Evolutionary conservation across 768 basidiomycete species (phyloP).

Genomic region (Polyporus arcularius): DNA sequence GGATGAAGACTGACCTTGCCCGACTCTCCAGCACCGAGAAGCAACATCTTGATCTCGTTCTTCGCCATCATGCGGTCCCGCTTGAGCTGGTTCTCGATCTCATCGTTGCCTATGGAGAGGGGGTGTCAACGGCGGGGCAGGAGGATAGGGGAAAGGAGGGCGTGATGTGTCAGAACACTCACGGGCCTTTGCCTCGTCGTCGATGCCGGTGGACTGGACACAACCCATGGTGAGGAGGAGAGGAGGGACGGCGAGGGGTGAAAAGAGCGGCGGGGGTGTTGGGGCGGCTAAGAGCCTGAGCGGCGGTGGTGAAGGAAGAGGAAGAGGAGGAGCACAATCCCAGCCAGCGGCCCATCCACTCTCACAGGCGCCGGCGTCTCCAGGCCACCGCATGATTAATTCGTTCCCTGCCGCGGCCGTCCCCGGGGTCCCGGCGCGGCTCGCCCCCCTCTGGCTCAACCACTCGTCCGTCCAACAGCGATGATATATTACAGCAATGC

Average conservation of each 20-base stretch:
- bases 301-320: slow-evolving; percentile 2
- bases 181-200: slow-evolving; percentile 85
- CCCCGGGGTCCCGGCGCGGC: no score
- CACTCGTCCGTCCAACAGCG: background rate
- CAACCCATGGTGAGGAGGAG: slow-evolving; percentile 60
- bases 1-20: slow-evolving; percentile 65
- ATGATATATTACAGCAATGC: background rate
- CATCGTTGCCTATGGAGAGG: slow-evolving; percentile 72
- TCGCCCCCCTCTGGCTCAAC: background rate
- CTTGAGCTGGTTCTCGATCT: slow-evolving; percentile 92
- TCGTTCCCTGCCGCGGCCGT: background rate
- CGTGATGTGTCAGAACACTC: slow-evolving; percentile 30
- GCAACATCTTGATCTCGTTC: slow-evolving; percentile 95
- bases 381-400: background rate
- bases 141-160: background rate
- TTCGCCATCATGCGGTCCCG: slow-evolving; percentile 85
- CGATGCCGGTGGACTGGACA: slow-evolving; percentile 66
- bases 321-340: background rate
- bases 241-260: slow-evolving; percentile 17
- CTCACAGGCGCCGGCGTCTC: slow-evolving; percentile 1
- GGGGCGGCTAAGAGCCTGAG: slow-evolving; percentile 17
- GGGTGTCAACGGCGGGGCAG: background rate
- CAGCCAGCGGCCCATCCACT: background rate
- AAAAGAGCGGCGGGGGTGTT: slow-evolving; percentile 13
- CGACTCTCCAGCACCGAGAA: slow-evolving; percentile 95